Base-by-base conservation (phyloP, 495 filamentous ascomycete genomes). In the Aspergillus funiculosus region DNA sequence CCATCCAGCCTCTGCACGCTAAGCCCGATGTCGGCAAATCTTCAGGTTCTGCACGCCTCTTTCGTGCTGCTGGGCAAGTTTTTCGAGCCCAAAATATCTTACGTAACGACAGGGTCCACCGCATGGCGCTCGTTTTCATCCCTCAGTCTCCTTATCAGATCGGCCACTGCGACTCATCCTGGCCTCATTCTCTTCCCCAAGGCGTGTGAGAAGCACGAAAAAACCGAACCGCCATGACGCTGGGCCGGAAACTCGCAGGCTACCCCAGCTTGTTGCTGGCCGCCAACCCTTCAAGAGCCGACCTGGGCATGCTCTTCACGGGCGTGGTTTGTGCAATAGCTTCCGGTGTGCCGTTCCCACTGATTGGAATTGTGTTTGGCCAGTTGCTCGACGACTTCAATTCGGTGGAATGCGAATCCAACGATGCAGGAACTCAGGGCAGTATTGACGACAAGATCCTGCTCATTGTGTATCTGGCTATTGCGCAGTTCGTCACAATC, bases 331-430 rank as follows among this genome's bases (percentile, higher is more conserved):
- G 67, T 30, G 71, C 82, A 22, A 73, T 81, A 19, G 81, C 71
- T 8, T 76, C 83, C 8, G 82, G 82, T 41, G 76, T 83, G 1
- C 83, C 82, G 9, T 83, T 85, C 39, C 82, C 81, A 10, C 62
- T 85, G 18, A 78, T 85, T 27, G 80, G 77, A 17, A 79, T 87
- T 45, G 57, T 85, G 24, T 87, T 85, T 50, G 82, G 82, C 42
- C 62, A 83, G 60, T 69, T 87, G 5, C 68, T 87, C 46, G 76
- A 87, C 63, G 71, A 79, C 52, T 71, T 86, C 49, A 84, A 85
- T 58, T 63, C 65, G 3, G 72, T 69, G n/a, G 72, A 76, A 11
- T 83, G 81, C 52, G 50, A 45, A 20, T 50, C 60, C 5, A 48
- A 57, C 21, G 47, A 38, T 24, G 50, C 50, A 18, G 53, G 46